Base-by-base conservation (phyloP, 192 early-diverging fungal species). In the Linnemannia zychae region DNA sequence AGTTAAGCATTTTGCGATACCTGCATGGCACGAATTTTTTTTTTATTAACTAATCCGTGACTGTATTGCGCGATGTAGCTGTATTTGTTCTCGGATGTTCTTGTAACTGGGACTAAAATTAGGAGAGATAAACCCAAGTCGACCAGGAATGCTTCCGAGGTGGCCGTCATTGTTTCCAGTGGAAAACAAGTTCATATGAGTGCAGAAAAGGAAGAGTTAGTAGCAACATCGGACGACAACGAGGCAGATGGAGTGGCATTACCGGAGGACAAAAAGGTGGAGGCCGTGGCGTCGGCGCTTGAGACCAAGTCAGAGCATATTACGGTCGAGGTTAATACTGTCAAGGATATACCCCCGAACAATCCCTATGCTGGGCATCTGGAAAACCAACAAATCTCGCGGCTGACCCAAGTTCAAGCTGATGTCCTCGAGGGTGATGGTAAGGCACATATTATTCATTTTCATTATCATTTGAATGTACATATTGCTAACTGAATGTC, bases 341-440 rank as follows among this genome's bases (percentile, higher is more conserved):
- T 40, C 49, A 50, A 57, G 12, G 66, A 38, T 3, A 20, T 65
- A 3, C 15, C 63, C 0, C 0, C 46, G 15, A 44, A 77, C 13
- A 84, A 84, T 24, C 81, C 81, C 2, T 84, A 84, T 71, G 81
- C 81, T 37, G 81, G 81, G 48, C 72, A 84, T 63, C 34, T 84
- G 38, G 71, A 84, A 49, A 84, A 84, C 50, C 81, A 84, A 37
- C 49, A 74, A 4, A 84, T 84, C 20, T 84, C 71, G 5, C 60
- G 81, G 53, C 52, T 84, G 44, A 84, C 72, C 3, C 81, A 84
- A 65, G 81, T 84, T 17, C 81, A 84, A 57, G 70, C 81, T 9
- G 81, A 84, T 24, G 33, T 75, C 20, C 34, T 78, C 37, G 77
- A 84, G 48, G 72, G 75, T 20, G 72, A 78, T 46, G 77, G 82